Evolutionary conservation across 352 stramenopile genomes (phyloP), one percentile per base, ranked within the genome.

Genomic region (Globisporangium orthogonon): DNA sequence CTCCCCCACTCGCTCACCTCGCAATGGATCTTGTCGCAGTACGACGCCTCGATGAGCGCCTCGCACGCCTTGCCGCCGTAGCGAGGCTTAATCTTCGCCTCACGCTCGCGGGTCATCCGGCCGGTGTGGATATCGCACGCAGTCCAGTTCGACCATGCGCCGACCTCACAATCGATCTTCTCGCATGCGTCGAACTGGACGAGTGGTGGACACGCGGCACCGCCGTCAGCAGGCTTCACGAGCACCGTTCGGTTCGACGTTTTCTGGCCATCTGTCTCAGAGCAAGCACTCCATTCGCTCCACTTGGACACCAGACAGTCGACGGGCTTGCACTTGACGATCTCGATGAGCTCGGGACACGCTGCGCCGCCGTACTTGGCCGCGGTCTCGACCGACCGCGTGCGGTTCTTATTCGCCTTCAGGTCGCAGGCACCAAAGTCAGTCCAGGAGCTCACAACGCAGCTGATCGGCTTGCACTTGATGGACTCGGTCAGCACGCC

Each of bases 291-390:
- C 57, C 67, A 89, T 0, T 53, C n/a, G 7, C 57, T 63, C 78
- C 78, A 91, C 10, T 68, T 59, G 31, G 65, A 75, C 39, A 89
- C 74, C 41, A 78, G 63, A 31, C 81, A 91, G 58, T 75, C 63
- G 28, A 87, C 69, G 0, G 78, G 74, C 52, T 62, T 63, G 58
- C 80, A 90, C 31, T 66, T 64, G 39, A 78, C 55, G 17, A 75
- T 71, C 39, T 90, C 79, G 23, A 61, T 65, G 18, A 89, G 63
- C 4, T 60, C 54, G 0, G 71, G 73, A 51, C 79, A 89, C 1
- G 58, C 55, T 1, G 56, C 56, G 4, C 79, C 79, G 39, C 66
- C 66, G 51, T 72, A 71, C 29, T 52, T 58, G 0, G 65, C 53
- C n/a, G 50, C 35, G 1, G 65, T 55, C 3, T 56, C 74, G 47